Conservation (phyloP, 2,329 filamentous ascomycete species). For the Neodidymelliopsis sp. region DNA sequence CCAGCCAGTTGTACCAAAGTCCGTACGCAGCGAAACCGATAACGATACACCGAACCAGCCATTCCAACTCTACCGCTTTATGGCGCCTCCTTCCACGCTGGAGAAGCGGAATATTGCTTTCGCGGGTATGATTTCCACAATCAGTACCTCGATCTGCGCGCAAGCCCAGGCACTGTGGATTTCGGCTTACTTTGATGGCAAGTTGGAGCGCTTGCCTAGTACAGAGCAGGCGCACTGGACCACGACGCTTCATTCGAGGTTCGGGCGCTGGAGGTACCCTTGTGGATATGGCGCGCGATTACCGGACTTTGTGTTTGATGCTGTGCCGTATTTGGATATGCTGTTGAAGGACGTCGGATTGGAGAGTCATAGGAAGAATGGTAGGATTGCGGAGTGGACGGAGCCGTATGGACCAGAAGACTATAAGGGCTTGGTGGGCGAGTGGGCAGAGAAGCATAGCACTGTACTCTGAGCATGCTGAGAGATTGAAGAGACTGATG, state of each 20-base stretch:
- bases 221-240: constrained; percentile 31
- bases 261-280: constrained; percentile 57
- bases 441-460: constrained; percentile 54
- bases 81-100: constrained; percentile 44
- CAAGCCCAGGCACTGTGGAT: constrained; percentile 57
- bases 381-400: constrained; percentile 11
- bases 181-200: constrained; percentile 67
- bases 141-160: constrained; percentile 49
- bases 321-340: constrained; percentile 75
- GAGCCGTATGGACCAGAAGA: constrained; percentile 66
- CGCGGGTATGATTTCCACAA: constrained; percentile 42
- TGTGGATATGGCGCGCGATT: constrained; percentile 68
- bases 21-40: constrained; percentile 6
- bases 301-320: constrained; percentile 79
- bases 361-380: constrained; percentile 10
- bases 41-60: constrained; percentile 27
- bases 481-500: not conserved
- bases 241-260: constrained; percentile 71
- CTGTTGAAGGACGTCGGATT: constrained; percentile 23
- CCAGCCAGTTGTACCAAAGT: constrained; percentile 16
- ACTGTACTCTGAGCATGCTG: not conserved
- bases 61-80: constrained; percentile 54
- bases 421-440: constrained; percentile 62
- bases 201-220: constrained; percentile 46
- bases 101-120: constrained; percentile 24